Percentiles rank a stretch among this genome's conserved stretches.
These are phyloP conservation scores for Penicillium subrubescens DNA, from an alignment of 495 filamentous ascomycete species.

Conservation along the genomic window DNA sequence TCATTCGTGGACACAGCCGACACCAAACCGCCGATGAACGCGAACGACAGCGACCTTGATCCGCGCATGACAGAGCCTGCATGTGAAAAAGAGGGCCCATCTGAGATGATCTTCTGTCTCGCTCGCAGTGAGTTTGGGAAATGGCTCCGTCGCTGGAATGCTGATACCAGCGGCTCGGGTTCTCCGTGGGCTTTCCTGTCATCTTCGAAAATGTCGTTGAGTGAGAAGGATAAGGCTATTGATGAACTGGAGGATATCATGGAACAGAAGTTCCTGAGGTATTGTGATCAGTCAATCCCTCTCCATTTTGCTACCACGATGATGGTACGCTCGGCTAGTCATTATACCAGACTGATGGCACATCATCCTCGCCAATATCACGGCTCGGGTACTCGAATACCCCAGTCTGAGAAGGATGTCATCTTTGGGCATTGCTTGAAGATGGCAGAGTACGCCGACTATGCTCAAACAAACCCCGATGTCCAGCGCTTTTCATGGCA, in stretches of 20 bases:
- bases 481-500: constrained; percentile 38
- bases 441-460: constrained; percentile 38
- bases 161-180: constrained; percentile 23
- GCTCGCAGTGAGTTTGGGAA: constrained; percentile 47
- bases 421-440: constrained; percentile 42
- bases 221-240: constrained; percentile 49
- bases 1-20: constrained; percentile 25
- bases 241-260: constrained; percentile 37
- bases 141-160: constrained; percentile 42
- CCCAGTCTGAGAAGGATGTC: constrained; percentile 39
- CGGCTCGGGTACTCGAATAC: constrained; percentile 25
- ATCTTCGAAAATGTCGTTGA: constrained; percentile 38
- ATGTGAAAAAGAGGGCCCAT: constrained; percentile 56
- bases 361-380: constrained; percentile 48
- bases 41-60: constrained; percentile 60
- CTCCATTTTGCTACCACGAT: constrained; percentile 58
- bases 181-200: constrained; percentile 37
- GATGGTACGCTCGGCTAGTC: constrained; percentile 42
- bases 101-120: constrained; percentile 71
- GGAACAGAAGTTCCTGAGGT: constrained; percentile 51
- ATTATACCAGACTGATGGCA: constrained; percentile 37
- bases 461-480: constrained; percentile 26
- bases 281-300: constrained; percentile 62
- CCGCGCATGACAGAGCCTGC: constrained; percentile 58
- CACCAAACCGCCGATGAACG: constrained; percentile 49